Evolutionary conservation across 1,284 basidiomycete genomes (phyloP), one percentile per base, ranked within the genome.

Genomic region (Mrakiaceae sp.): DNA sequence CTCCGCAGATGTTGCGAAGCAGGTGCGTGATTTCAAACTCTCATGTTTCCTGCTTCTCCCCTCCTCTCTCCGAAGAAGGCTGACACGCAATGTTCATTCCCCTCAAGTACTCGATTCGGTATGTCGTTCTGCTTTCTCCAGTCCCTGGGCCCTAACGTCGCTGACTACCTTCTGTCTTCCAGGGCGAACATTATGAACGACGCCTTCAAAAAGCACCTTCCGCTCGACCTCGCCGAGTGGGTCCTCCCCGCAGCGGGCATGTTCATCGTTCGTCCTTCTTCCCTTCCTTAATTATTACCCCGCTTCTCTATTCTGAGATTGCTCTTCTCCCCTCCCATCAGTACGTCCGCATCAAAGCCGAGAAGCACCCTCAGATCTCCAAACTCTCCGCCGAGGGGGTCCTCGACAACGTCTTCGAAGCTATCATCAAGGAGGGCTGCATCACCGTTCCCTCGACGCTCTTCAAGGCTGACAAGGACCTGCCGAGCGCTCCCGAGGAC

Each of bases 381-480:
- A n/a, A 64, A 9, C 64, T 69, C 4, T 53, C 69, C 6, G 70
- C 72, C 11, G 68, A 71, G 54, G 69, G 69, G 3, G 69, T 74
- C 65, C 66, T 70, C 6, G 61, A 71, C 27, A 16, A 67, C 27
- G 66, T 71, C 16, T 74, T 74, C 69, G 50, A 71, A 12, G 48
- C 68, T 0, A 61, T 68, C 49, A 70, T 74, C 56, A 67, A 68
- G 11, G 64, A 72, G 27, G 66, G 68, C 46, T 67, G 74, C 44
- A 64, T 74, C 50, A 67, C 68, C 49, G 70, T 67, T 1, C 74
- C 72, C 9, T 68, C 68, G 3, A 40, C 64, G 4, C 70, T 69
- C 65, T 74, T 75, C 70, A 72, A 72, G 62, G 69, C 71, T 2
- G 71, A 71, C 5, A 39, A 46, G 42, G 48, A 52, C 8, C 42